Conservation (phyloP, 352 stramenopile species). For the Phytophthora capsici region DNA sequence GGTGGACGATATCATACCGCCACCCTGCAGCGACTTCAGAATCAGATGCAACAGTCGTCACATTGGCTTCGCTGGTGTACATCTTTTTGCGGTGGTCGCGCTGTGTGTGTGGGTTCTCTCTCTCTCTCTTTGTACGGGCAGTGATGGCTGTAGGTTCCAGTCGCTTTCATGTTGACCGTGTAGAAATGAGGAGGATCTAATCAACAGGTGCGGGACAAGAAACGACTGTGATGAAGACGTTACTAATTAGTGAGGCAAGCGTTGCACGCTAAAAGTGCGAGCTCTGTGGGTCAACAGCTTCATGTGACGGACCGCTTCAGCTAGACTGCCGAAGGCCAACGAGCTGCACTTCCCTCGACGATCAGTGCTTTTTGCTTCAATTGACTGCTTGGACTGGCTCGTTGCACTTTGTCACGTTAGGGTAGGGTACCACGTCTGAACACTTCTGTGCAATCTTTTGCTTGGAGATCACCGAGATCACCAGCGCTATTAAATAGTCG, state of each 20-base stretch:
- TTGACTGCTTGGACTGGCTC: constrained; percentile 9
- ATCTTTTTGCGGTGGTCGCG: constrained; percentile 12
- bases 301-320: too few relatives aligned
- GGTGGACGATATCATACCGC: background rate
- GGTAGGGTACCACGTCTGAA: constrained; percentile 6
- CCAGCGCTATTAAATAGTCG: constrained; percentile 6
- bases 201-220: constrained; percentile 21
- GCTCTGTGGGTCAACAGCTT: background rate
- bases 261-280: background rate
- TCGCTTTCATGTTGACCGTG: constrained; percentile 10
- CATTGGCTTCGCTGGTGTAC: constrained; percentile 1
- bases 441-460: constrained; percentile 17
- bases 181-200: constrained; percentile 26
- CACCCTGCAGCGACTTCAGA: constrained; percentile 1
- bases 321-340: background rate
- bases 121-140: background rate
- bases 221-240: constrained; percentile 14
- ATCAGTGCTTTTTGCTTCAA: constrained; percentile 1
- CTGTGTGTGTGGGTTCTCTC: background rate
- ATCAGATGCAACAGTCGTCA: constrained; percentile 21
- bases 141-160: constrained; percentile 4
- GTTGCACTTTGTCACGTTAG: constrained; percentile 20
- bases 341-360: background rate
- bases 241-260: constrained; percentile 21
- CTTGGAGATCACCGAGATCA: constrained; percentile 4